phyloP scores from a whole-genome alignment of 257 asterid genomes.

The Solanum neorickii region DNA sequence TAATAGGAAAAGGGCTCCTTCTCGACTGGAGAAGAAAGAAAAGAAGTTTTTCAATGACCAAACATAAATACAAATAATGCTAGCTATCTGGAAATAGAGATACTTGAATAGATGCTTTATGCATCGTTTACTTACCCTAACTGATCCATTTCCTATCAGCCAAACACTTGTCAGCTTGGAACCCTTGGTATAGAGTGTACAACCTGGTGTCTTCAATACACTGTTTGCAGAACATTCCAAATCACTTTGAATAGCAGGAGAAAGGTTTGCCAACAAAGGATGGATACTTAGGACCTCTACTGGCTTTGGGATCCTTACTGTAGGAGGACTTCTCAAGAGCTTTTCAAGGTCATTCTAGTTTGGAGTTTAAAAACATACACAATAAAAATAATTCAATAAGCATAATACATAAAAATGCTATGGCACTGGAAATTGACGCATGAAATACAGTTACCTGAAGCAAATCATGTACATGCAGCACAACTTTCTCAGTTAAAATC shows the following conservation, averaged over 20 bases:
- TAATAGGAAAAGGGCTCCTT: neutral
- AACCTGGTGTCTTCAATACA: neutral
- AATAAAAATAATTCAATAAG: neutral
- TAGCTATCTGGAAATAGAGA: neutral
- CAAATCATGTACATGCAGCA: neutral
- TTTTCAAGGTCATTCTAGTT: neutral
- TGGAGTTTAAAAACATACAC: neutral
- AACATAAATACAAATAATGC: neutral
- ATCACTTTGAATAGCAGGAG: neutral
- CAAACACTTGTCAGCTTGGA: neutral
- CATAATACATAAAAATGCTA: neutral
- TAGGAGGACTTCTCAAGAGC: neutral
- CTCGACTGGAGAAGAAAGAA: neutral
- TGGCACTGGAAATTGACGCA: neutral
- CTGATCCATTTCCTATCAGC: neutral
- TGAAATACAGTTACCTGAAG: neutral
- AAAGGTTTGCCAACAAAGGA: neutral
- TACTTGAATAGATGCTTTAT: neutral
- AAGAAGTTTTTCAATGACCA: neutral
- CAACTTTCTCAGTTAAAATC: neutral
- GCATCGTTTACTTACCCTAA: neutral
- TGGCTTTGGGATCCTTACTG: neutral
- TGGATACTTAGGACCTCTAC: neutral
- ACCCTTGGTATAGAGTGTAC: neutral
- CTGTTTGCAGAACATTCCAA: neutral